Evolutionary conservation across 148 eudicot species (phyloP), one percentile per base, ranked within the genome.

Genomic region (Amaranthus hypochondriacus): DNA sequence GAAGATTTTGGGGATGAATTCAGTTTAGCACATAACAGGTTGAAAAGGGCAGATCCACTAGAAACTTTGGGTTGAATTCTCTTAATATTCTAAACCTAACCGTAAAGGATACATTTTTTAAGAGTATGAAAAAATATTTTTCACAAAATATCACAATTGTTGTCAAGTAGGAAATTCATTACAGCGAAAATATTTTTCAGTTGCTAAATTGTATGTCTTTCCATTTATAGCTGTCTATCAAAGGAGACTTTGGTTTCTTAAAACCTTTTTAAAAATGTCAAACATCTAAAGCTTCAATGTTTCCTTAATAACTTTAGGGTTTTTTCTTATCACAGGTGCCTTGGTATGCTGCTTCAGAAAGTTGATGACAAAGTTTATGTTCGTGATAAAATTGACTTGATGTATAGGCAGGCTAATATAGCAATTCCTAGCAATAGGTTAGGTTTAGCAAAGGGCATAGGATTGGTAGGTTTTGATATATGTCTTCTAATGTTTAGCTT

Each of bases 371-470:
- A 88, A 75, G 74, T 58, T 62, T 95, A 90, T 87, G 99, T 95
- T 73, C 91, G 84, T 56, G 86, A 84, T 63, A 95, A 89, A 84
- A 95, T 95, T 83, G 90, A 92, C 74, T 82, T 88, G 84, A 90
- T 95, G 97, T 90, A 95, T 74, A 77, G 73, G 61, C 85, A 92
- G 73, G 90, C 99, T 66, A 82, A 87, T 87, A 90, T 95, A 77
- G 83, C 92, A 71, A 78, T 81, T 74, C 96, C 97, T 66, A 76
- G 88, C 21, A 92, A 95, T 74, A 90, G 99, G 81, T 85, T 95
- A 79, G 99, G 99, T 78, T 85, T 95, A 82, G 99, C 99, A 14
- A 95, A 95, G 87, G 97, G 88, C 72, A 92, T 95, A 85, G 99
- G 97, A 83, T 78, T 95, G 97, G 99, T 95, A 86, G 73, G 62